Base-by-base conservation (phyloP, 352 stramenopile genomes). In the Halophytophthora polymorphica region DNA sequence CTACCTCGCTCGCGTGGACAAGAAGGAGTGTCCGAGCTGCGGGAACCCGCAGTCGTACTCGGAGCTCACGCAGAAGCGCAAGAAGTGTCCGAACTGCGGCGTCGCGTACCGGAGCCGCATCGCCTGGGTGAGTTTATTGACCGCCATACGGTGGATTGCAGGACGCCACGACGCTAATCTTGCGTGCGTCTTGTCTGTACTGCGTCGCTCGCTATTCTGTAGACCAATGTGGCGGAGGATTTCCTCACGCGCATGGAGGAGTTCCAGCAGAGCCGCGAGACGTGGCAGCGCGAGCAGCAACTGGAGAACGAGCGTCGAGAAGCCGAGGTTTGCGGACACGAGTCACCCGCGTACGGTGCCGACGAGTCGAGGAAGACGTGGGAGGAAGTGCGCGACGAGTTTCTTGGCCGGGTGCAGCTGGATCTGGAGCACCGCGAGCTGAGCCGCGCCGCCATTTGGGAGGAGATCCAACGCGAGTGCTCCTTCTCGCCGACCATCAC, bases 31-130 rank as follows among this genome's bases (percentile, higher is more conserved):
- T 45, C 75, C 77, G n/a, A 59, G 51, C 33, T 90, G 80, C 34
- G 77, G 80, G 10, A 90, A 85, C 28, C 59, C 73, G 17, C 80
- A 91, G 46, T 89, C 77, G 42, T 89, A 89, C 48, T 67, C 77
- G 29, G 80, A 91, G 51, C 66, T 89, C 19, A 78, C 73, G 2
- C 80, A 91, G 40, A 91, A 91, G 68, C 71, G 80, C 11, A 91
- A 88, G 49, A 88, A 88, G 25, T 91, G 77, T 36, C 80, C 77
- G 15, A 91, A 91, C 45, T 91, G 80, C 46, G 77, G 75, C 17
- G 68, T 84, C 34, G 67, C 69, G 10, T 91, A 91, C 62, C 75
- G 71, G 50, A 81, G 60, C 31, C 75, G 73, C 22, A 69, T 89
- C 29, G 72, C 77, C 2, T 91, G 80, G 80, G 80, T 88, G 39